Conservation (phyloP, 1,139 yeast species). For the Yamadazyma dendronema region DNA sequence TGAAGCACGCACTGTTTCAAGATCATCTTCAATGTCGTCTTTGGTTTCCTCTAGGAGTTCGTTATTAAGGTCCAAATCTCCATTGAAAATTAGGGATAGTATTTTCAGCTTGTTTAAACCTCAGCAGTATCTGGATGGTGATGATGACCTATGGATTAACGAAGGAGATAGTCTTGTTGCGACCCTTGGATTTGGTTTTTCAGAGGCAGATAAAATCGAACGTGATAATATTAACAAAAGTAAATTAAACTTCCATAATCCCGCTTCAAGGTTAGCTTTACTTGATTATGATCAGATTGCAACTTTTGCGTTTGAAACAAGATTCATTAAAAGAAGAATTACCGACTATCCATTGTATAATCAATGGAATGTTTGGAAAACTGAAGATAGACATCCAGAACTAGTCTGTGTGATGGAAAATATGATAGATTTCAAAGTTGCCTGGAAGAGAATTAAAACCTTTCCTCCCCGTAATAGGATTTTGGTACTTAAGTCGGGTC, state of each 20-base stretch:
- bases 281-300: slow-evolving; percentile 14
- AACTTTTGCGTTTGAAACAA: slow-evolving; percentile 14
- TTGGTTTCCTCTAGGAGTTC: no score
- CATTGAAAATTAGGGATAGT: slow-evolving; percentile 22
- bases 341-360: slow-evolving; percentile 19
- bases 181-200: neutral
- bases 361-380: slow-evolving; percentile 21
- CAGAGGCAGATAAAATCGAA: neutral
- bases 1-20: no score
- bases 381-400: slow-evolving; percentile 6
- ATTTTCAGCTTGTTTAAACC: slow-evolving; percentile 14
- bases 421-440: slow-evolving; percentile 16
- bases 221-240: neutral
- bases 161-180: neutral
- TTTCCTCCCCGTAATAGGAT: slow-evolving; percentile 8
- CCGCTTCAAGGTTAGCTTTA: slow-evolving; percentile 19
- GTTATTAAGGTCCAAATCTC: slow-evolving; percentile 15
- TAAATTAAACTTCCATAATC: slow-evolving; percentile 8
- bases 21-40: no score
- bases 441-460: slow-evolving; percentile 9
- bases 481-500: slow-evolving; percentile 17
- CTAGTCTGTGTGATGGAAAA: slow-evolving; percentile 17
- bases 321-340: slow-evolving; percentile 10
- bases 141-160: neutral
- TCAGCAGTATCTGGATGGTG: slow-evolving; percentile 7